These are phyloP conservation scores for Conidiobolus incongruus DNA, from an alignment of 371 early-diverging fungal species.

Conservation along the genomic window DNA sequence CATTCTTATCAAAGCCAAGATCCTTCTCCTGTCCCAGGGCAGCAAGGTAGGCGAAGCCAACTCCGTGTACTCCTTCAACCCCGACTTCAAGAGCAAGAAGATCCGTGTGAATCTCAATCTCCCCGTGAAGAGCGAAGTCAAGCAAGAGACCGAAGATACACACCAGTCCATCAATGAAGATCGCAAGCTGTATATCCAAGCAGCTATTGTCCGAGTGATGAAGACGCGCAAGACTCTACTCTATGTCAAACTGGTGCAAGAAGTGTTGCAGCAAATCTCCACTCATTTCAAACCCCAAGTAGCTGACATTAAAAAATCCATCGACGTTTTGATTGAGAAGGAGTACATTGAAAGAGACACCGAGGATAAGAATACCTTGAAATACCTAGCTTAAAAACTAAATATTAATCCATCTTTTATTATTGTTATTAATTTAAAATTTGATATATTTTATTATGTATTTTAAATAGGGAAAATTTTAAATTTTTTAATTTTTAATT, in stretches of 20 bases:
- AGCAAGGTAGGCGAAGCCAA: slow-evolving; percentile 21
- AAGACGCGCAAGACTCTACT: slow-evolving; percentile 86
- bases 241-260: slow-evolving; percentile 64
- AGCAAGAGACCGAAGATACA: slow-evolving; percentile 68
- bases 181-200: slow-evolving; percentile 73
- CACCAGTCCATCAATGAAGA: slow-evolving; percentile 75
- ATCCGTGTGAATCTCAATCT: slow-evolving; percentile 63
- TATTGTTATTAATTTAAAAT: too few relatives aligned
- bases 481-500: too few relatives aligned
- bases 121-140: slow-evolving; percentile 61
- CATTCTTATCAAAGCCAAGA: slow-evolving; percentile 60
- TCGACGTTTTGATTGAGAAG: slow-evolving; percentile 82
- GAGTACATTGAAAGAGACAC: slow-evolving; percentile 85
- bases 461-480: too few relatives aligned
- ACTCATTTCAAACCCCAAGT: slow-evolving; percentile 81
- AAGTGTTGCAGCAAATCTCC: slow-evolving; percentile 70
- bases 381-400: slow-evolving; percentile 73
- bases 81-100: slow-evolving; percentile 75
- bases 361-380: slow-evolving; percentile 63
- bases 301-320: slow-evolving; percentile 85
- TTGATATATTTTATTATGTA: too few relatives aligned
- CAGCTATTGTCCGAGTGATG: slow-evolving; percentile 93
- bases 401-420: too few relatives aligned
- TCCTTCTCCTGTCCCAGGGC: slow-evolving; percentile 25
- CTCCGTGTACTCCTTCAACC: slow-evolving; percentile 45